Evolutionary conservation across 2,329 filamentous ascomycete species (phyloP).

Genomic region (Hypoxylon sp.): DNA sequence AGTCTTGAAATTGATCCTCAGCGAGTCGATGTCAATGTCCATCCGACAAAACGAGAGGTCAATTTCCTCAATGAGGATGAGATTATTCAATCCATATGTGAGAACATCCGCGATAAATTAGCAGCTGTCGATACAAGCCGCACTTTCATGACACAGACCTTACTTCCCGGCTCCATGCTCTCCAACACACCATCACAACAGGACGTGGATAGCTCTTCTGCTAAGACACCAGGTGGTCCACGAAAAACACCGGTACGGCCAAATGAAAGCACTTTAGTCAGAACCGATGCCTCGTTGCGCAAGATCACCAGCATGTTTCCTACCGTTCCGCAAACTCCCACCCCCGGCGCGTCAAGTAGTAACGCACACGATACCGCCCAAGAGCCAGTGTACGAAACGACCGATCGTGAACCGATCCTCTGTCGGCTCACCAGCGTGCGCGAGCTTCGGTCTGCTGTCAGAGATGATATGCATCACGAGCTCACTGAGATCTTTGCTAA

Average conservation of each 20-base stretch:
- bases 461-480: conserved; percentile 84
- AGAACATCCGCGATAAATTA: conserved; percentile 81
- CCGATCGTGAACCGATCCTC: conserved; percentile 76
- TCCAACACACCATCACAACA: conserved; percentile 50
- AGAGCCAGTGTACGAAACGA: conserved; percentile 73
- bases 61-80: conserved; percentile 99
- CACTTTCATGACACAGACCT: conserved; percentile 92
- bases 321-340: conserved; percentile 61
- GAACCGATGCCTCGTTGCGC: conserved; percentile 88
- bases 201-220: conserved; percentile 50
- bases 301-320: conserved; percentile 98
- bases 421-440: conserved; percentile 89
- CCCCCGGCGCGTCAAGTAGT: conserved; percentile 50
- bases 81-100: conserved; percentile 88
- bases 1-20: conserved; percentile 93
- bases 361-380: conserved; percentile 44
- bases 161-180: conserved; percentile 77
- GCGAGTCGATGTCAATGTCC: conserved; percentile 95
- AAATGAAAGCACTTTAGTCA: conserved; percentile 89
- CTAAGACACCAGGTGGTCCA: conserved; percentile 55
- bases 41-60: conserved; percentile 96
- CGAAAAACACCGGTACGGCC: conserved; percentile 67
- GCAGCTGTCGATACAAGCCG: conserved; percentile 93
- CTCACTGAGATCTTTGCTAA: conserved; percentile 89
- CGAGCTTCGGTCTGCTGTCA: conserved; percentile 83